Percentiles rank a stretch among this genome's conserved stretches.
These are phyloP conservation scores for sunflower (Helianthus annuus) DNA, from an alignment of 129 eudicot species.

Conservation along the genomic window HanXRQr2.0-SUNRISE NC_035447.2:13046601-13047100, in stretches of 20 bases:
- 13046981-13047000: no score
- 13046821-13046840: neutral
- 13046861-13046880: neutral
- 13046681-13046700: neutral
- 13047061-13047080: no score
- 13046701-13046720: neutral
- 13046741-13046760: neutral
- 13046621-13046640: neutral
- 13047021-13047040: no score
- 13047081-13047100: no score
- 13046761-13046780: neutral
- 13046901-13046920: no score
- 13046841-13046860: neutral
- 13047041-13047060: no score
- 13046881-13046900: neutral
- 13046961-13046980: no score
- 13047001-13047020: no score
- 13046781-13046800: neutral
- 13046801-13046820: neutral
- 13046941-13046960: no score
- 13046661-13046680: neutral
- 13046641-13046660: neutral
- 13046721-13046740: no score
- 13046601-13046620: slow-evolving; percentile 48
- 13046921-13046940: no score